A percentile compares a stretch with the other conserved stretches of the same genome.
Conservation (phyloP, 495 filamentous ascomycete species). For the Coniosporium apollinis region DNA sequence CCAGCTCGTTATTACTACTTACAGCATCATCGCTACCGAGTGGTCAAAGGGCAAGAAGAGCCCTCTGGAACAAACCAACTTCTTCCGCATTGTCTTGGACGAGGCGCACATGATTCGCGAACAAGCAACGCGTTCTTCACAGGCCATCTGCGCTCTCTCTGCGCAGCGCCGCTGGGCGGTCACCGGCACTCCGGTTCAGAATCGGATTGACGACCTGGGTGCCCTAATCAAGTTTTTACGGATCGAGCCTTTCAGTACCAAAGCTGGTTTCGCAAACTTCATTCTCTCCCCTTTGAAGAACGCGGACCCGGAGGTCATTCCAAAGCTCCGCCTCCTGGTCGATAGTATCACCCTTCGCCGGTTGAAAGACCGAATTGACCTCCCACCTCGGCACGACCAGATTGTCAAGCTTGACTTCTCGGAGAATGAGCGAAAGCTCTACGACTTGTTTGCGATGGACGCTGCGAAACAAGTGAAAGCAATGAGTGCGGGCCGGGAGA, state of each 20-base stretch:
- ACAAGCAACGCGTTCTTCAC: conserved; percentile 59
- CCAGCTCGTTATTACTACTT: conserved; percentile 84
- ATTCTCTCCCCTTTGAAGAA: conserved; percentile 71
- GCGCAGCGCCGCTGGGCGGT: conserved; percentile 86
- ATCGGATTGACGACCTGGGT: conserved; percentile 77
- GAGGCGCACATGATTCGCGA: conserved; percentile 92
- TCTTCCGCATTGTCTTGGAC: conserved; percentile 92
- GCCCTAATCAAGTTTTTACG: conserved; percentile 83
- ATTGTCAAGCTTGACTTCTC: conserved; percentile 44
- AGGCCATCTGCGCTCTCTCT: conserved; percentile 65
- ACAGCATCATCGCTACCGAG: conserved; percentile 72
- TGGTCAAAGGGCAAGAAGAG: conserved; percentile 32
- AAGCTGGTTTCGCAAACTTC: conserved; percentile 50
- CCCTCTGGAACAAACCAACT: conserved; percentile 60
- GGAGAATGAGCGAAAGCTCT: conserved; percentile 34
- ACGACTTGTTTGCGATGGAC: conserved; percentile 45
- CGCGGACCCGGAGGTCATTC: conserved; percentile 63
- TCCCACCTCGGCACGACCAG: conserved; percentile 57
- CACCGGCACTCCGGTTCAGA: conserved; percentile 82
- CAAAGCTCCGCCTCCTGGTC: conserved; percentile 77
- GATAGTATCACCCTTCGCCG: conserved; percentile 87
- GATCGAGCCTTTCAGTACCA: conserved; percentile 72
- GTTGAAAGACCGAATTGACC: conserved; percentile 74
- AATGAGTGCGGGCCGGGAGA: conserved; percentile 34
- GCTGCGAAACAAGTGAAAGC: conserved; percentile 42